Percentiles rank a stretch among this genome's conserved stretches.
These are phyloP conservation scores for Aspergillus felis DNA, from an alignment of 2,329 filamentous ascomycete species.

Conservation along the genomic window DNA sequence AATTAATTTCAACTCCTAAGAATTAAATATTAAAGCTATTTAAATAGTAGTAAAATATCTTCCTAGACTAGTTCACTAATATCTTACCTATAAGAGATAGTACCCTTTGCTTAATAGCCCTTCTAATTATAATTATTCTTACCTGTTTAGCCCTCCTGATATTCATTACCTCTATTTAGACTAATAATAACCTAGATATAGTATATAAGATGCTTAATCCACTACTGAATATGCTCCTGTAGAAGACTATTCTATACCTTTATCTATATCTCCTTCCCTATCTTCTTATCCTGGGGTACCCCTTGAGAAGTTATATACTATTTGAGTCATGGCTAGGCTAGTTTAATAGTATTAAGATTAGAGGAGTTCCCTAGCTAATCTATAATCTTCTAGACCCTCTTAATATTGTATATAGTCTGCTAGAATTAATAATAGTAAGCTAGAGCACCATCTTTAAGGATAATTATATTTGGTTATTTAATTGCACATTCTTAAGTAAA, in stretches of 20 bases:
- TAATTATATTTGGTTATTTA: background rate
- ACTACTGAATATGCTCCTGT: constrained; percentile 3
- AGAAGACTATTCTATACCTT: constrained; percentile 1
- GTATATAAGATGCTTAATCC: constrained; percentile 5
- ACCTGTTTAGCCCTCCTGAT: constrained; percentile 4
- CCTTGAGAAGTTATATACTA: background rate
- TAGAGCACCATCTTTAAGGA: background rate
- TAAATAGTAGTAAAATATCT: too few species aligned
- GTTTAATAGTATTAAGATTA: too few species aligned
- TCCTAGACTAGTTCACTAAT: background rate
- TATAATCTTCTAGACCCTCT: too few species aligned
- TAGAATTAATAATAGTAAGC: background rate
- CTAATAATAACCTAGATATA: constrained; percentile 7
- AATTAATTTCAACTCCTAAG: too few species aligned
- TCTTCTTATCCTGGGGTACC: background rate
- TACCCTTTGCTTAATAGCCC: background rate
- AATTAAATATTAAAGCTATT: too few species aligned
- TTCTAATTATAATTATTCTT: background rate
- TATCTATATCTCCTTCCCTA: background rate
- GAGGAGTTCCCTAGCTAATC: too few species aligned
- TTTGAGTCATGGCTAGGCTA: too few species aligned
- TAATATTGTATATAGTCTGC: too few species aligned
- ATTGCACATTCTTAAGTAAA: too few species aligned
- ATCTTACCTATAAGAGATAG: background rate
- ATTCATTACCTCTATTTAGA: constrained; percentile 4